phyloP scores from a whole-genome alignment of 2,329 filamentous ascomycete genomes.

The Basipetospora chlamydospora region DNA sequence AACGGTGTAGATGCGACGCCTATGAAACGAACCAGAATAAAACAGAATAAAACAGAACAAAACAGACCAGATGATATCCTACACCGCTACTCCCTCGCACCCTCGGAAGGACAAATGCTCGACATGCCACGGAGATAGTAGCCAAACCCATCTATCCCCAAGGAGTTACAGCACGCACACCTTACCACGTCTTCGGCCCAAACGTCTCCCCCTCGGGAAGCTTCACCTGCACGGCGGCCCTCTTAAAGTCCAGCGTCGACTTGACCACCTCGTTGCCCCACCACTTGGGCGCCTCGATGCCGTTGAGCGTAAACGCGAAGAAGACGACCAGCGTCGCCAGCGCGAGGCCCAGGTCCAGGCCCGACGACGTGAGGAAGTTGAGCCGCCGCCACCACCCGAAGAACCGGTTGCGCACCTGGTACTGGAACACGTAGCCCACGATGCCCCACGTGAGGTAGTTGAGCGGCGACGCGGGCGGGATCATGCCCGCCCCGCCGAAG shows the following conservation, averaged over 20 bases:
- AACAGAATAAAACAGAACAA: too few relatives aligned
- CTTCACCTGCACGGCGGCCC: constrained; percentile 41
- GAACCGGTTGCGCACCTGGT: constrained; percentile 46
- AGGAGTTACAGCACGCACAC: too few relatives aligned
- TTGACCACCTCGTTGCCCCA: constrained; percentile 50
- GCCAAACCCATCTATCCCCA: too few relatives aligned
- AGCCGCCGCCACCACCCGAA: constrained; percentile 60
- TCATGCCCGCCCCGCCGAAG: constrained; percentile 42
- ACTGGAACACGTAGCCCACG: constrained; percentile 58
- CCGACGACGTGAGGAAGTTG: constrained; percentile 59
- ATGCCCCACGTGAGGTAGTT: constrained; percentile 64
- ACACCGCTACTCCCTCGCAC: too few relatives aligned
- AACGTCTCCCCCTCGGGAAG: constrained; percentile 42
- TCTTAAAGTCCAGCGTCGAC: constrained; percentile 46
- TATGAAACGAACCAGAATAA: too few relatives aligned
- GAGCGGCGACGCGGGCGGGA: constrained; percentile 54
- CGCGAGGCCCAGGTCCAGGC: constrained; percentile 53
- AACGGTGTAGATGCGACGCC: too few relatives aligned
- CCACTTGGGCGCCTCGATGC: constrained; percentile 49
- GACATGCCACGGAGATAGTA: too few relatives aligned
- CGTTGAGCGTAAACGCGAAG: constrained; percentile 50
- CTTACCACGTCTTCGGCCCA: constrained; percentile 41
- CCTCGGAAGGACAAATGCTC: background rate
- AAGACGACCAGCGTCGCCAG: constrained; percentile 56
- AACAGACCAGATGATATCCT: too few relatives aligned